Evolutionary conservation across 441 rosid species (phyloP).

Genomic region (Codiaeum variegatum): DNA sequence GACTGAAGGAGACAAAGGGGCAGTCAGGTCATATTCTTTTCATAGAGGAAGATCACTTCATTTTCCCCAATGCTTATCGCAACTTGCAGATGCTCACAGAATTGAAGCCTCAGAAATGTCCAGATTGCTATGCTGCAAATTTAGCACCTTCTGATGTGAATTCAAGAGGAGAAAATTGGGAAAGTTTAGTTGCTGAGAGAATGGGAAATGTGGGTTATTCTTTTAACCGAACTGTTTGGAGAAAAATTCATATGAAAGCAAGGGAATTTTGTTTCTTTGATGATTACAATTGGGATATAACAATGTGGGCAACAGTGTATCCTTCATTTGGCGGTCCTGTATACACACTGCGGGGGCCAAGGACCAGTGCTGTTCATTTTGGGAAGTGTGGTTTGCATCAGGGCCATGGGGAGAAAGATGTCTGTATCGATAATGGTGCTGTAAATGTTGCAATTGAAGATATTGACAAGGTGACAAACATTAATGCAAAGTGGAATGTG

Average conservation of each 20-base stretch:
- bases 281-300: slow-evolving; percentile 96
- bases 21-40: slow-evolving; percentile 72
- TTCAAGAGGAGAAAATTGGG: slow-evolving; percentile 75
- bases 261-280: slow-evolving; percentile 84
- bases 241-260: slow-evolving; percentile 68
- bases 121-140: slow-evolving; percentile 83
- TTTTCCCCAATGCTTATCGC: slow-evolving; percentile 91
- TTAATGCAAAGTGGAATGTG: slow-evolving; percentile 61
- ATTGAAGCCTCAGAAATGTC: slow-evolving; percentile 67
- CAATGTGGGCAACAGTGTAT: slow-evolving; percentile 95
- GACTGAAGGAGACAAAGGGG: slow-evolving; percentile 57
- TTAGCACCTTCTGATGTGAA: slow-evolving; percentile 89
- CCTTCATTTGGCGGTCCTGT: slow-evolving; percentile 89
- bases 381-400: slow-evolving; percentile 98
- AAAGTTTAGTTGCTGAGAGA: slow-evolving; percentile 71
- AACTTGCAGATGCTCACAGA: slow-evolving; percentile 64
- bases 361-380: slow-evolving; percentile 91
- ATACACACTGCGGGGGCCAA: slow-evolving; percentile 75
- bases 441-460: slow-evolving; percentile 57
- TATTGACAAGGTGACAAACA: slow-evolving; percentile 49
- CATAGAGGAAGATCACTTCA: slow-evolving; percentile 94
- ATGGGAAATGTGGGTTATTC: slow-evolving; percentile 94
- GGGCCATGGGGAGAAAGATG: slow-evolving; percentile 58
- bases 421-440: slow-evolving; percentile 72
- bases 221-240: slow-evolving; percentile 80